Base-by-base conservation (phyloP, 345 rosid genomes). In the Conringia planisiliqua region DNA sequence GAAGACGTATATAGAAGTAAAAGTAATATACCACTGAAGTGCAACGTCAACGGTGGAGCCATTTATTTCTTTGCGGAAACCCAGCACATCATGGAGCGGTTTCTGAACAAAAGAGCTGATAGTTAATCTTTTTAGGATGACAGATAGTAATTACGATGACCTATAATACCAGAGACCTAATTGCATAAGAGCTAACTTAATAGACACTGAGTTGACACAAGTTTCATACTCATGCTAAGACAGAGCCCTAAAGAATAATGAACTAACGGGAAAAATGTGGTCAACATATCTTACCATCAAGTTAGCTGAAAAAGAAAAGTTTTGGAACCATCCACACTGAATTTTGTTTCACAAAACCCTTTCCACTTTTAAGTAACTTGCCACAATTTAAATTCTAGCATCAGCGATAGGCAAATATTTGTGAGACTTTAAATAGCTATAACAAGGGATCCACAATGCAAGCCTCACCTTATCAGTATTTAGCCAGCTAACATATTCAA, bases 401-500 rank as follows among this genome's bases (percentile, higher is more conserved):
- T 59, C 67, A 47, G 7, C 43, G 62, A 18, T 56, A 18, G 9
- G 29, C 32, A 74, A 4, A 46, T 59, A 68, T 16, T 9, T 40
- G 54, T 58, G 63, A 54, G 4, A 54, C 33, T 76, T 76, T 7
- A 33, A 62, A 17, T 29, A 70, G 16, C 44, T 68, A 68, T 30
- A 68, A 42, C 22, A 59, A 68, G 18, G 47, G 55, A 48, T 60
- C 38, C 55, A 60, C 22, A 22, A 20, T 61, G 54, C 42, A 77
- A 60, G 39, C 17, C 76, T 58, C 77, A 90, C 97, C 96, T 94
- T 94, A 59, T 91, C 97, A 46, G 78, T 72, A 74, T 94, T 94
- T 50, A 91, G 83, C 98, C 97, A 94, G 56, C 86, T 83, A 72
- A 91, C 98, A 74, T 91, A 94, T 82, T 94, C 98, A 59, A 75